Conservation (phyloP, 768 basidiomycete genomes). For the Dacryopinax primogenitus region DNA sequence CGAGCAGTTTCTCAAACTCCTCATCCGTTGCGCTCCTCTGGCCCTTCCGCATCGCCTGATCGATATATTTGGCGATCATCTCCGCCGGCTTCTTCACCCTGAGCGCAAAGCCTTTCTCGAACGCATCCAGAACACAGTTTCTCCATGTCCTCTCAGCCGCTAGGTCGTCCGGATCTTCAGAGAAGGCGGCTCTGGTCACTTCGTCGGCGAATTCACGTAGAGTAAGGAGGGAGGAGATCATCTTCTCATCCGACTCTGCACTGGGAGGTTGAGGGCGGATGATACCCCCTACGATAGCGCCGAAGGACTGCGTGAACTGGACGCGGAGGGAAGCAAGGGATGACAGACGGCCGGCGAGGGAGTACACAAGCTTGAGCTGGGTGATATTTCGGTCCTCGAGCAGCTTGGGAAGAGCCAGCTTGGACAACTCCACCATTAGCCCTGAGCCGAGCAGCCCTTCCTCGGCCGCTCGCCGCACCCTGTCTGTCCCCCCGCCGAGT, state of each 20-base stretch:
- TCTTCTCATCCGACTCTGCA: slow-evolving; percentile 47
- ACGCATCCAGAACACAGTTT: slow-evolving; percentile 38
- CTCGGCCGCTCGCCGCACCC: not conserved
- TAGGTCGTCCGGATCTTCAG: slow-evolving; percentile 28
- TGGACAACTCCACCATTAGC: not conserved
- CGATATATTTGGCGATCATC: slow-evolving; percentile 84
- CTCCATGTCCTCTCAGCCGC: slow-evolving; percentile 10
- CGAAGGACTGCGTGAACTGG: not conserved
- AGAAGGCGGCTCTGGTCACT: slow-evolving; percentile 41
- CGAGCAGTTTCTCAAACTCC: slow-evolving; percentile 50
- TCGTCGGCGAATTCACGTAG: slow-evolving; percentile 50
- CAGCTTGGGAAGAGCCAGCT: not conserved
- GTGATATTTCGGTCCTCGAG: not conserved
- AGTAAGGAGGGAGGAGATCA: slow-evolving; percentile 60
- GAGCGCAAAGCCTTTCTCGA: slow-evolving; percentile 58
- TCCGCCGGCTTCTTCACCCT: slow-evolving; percentile 71
- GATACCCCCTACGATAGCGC: not conserved
- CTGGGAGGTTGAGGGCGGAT: not conserved
- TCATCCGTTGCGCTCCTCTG: slow-evolving; percentile 55
- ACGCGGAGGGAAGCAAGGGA: not conserved
- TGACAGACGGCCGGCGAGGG: not conserved
- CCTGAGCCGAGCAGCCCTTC: not conserved
- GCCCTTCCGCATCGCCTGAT: slow-evolving; percentile 74
- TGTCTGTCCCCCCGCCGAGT: not conserved
- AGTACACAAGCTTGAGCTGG: not conserved